Conservation (phyloP, 768 basidiomycete genomes). For the Pisolithus microcarpus region DNA sequence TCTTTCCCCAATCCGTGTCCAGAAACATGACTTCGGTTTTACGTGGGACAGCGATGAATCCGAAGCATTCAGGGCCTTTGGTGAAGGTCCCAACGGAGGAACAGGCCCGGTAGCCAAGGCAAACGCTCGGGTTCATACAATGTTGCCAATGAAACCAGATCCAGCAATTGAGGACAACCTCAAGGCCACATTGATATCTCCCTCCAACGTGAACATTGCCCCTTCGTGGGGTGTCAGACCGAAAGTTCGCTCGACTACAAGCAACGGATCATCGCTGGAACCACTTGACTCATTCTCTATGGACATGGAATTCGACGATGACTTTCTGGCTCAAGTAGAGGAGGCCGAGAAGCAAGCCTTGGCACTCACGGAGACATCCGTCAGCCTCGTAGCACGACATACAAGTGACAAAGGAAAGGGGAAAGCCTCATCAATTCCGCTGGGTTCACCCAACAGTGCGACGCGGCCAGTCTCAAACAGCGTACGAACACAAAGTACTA, state of each 20-base stretch:
- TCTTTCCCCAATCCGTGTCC: conserved; percentile 24
- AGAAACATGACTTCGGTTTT: conserved; percentile 16
- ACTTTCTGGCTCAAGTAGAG: conserved; percentile 33
- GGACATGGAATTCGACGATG: conserved; percentile 31
- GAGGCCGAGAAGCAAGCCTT: conserved; percentile 19
- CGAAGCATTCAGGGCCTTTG: conserved; percentile 9
- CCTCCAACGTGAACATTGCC: not conserved
- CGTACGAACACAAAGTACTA: conserved; percentile 9
- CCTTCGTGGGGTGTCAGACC: not conserved
- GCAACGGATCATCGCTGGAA: conserved; percentile 15
- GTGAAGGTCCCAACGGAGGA: conserved; percentile 8
- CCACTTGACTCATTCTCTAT: conserved; percentile 30
- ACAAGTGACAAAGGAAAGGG: conserved; percentile 19
- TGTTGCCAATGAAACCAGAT: conserved; percentile 1
- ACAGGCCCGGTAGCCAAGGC: not conserved
- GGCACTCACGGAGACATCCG: not conserved
- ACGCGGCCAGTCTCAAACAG: conserved; percentile 8
- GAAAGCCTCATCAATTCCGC: conserved; percentile 6
- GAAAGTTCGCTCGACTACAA: not conserved
- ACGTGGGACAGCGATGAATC: conserved; percentile 28
- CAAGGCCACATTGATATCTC: not conserved
- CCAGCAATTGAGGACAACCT: not conserved
- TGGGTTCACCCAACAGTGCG: not conserved
- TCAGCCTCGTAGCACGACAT: not conserved
- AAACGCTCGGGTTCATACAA: conserved; percentile 3